Percentiles rank a stretch among this genome's conserved stretches.
Evolutionary conservation across 163 green algal species (phyloP).

Genomic region (Prototheca stagnorum): DNA sequence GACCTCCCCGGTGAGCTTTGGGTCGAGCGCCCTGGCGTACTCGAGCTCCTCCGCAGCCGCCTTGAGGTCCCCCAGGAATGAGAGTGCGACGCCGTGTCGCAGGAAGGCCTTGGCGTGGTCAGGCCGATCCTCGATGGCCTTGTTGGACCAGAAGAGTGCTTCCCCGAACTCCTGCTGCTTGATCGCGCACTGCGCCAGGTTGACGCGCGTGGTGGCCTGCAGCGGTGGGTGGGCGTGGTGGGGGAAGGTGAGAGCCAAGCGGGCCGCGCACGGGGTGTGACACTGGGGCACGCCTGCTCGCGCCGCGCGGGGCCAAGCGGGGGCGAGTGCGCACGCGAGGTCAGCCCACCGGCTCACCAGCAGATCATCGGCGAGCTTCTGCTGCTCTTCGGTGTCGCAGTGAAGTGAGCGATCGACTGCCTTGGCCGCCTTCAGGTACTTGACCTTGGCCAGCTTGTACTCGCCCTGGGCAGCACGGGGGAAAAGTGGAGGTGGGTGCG

Average conservation of each 20-base stretch:
- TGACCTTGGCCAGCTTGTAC: slow-evolving; percentile 11
- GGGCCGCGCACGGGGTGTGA: no score
- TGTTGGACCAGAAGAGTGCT: slow-evolving; percentile 48
- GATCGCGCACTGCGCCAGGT: slow-evolving; percentile 44
- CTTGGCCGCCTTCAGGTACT: slow-evolving; percentile 29
- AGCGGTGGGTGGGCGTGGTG: no score
- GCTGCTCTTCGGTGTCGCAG: slow-evolving; percentile 42
- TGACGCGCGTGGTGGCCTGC: slow-evolving; percentile 40
- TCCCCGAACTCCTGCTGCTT: slow-evolving; percentile 31
- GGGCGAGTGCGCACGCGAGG: no score
- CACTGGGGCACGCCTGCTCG: no score
- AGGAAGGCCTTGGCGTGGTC: slow-evolving; percentile 26
- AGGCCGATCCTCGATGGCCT: slow-evolving; percentile 29
- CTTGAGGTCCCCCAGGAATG: slow-evolving; percentile 16
- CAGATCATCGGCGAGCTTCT: background rate
- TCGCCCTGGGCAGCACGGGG: no score
- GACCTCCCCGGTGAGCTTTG: slow-evolving; percentile 9
- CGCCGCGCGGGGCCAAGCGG: no score
- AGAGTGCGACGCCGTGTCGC: slow-evolving; percentile 10
- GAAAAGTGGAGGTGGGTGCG: no score
- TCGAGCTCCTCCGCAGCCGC: slow-evolving; percentile 19
- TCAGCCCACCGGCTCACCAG: background rate
- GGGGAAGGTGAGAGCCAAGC: no score
- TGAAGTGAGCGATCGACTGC: slow-evolving; percentile 51
- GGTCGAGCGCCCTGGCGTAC: slow-evolving; percentile 8